A percentile compares a stretch with the other conserved stretches of the same genome.
phyloP scores from a whole-genome alignment of 371 early-diverging fungal genomes.

The Mucor indicus region DNA sequence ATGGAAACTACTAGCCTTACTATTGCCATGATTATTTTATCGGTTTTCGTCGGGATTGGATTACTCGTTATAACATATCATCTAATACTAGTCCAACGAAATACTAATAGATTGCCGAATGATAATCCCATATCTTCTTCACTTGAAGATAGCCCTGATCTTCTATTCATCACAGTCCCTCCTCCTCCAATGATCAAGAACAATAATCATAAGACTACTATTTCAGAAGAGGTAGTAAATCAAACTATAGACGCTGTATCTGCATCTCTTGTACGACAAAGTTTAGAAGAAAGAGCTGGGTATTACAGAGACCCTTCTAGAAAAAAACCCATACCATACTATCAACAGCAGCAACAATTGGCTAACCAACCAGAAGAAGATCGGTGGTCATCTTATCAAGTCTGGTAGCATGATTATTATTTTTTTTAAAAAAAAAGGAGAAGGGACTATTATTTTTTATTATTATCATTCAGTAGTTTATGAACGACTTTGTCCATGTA shows the following conservation, averaged over 20 bases:
- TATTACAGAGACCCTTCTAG: constrained; percentile 20
- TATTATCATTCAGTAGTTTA: neutral
- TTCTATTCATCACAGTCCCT: constrained; percentile 11
- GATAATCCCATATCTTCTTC: constrained; percentile 12
- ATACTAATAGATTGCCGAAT: too few relatives aligned
- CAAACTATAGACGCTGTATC: constrained; percentile 21
- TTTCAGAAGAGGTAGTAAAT: constrained; percentile 1
- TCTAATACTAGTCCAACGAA: constrained; percentile 15
- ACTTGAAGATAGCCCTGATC: constrained; percentile 2
- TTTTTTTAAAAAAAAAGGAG: too few relatives aligned
- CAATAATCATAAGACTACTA: too few relatives aligned
- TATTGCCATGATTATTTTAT: constrained; percentile 13
- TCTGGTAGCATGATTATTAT: neutral
- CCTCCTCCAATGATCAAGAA: too few relatives aligned
- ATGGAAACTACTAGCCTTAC: neutral
- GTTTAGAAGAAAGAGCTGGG: constrained; percentile 22
- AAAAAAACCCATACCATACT: constrained; percentile 7
- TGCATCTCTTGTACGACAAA: constrained; percentile 25
- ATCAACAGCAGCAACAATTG: neutral
- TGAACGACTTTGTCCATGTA: constrained; percentile 5
- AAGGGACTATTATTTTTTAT: neutral
- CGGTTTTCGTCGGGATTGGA: constrained; percentile 10
- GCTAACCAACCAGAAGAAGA: neutral
- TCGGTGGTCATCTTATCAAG: neutral
- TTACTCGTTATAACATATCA: constrained; percentile 2